A percentile compares a stretch with the other conserved stretches of the same genome.
These are phyloP conservation scores for Lachnellula subtilissima DNA, from an alignment of 2,329 filamentous ascomycete species.

Conservation along the genomic window DNA sequence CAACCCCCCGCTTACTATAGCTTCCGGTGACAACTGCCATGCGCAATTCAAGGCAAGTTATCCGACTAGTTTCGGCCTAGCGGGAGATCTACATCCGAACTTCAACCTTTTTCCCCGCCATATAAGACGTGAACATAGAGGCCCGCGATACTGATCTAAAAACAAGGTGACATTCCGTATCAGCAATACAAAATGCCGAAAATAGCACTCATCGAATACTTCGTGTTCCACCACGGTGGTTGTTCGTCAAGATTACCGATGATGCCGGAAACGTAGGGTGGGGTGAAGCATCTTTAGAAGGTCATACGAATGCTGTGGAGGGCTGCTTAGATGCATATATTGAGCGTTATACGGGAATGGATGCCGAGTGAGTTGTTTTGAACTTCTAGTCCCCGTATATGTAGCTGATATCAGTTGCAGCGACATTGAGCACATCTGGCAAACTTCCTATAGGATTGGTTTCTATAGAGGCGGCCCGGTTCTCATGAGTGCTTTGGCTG, in stretches of 20 bases:
- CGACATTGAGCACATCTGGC: conserved; percentile 79
- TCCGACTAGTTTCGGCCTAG: neutral
- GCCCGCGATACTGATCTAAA: neutral
- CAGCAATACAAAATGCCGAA: conserved; percentile 46
- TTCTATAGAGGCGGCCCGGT: conserved; percentile 78
- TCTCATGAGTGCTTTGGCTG: conserved; percentile 73
- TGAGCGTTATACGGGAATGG: conserved; percentile 57
- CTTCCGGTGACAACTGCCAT: too few relatives aligned
- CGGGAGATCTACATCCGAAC: neutral
- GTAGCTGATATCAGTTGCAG: conserved; percentile 34
- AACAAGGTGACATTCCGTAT: neutral
- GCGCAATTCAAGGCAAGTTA: neutral
- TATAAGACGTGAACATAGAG: neutral
- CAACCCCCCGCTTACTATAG: neutral
- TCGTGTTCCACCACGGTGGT: conserved; percentile 68
- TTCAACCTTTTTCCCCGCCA: neutral
- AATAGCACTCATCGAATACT: conserved; percentile 66
- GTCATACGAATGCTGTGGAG: conserved; percentile 69
- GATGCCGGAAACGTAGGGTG: conserved; percentile 60
- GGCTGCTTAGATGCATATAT: conserved; percentile 66
- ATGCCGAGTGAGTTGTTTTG: conserved; percentile 56
- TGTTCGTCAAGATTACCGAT: conserved; percentile 73
- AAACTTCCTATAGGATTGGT: conserved; percentile 62
- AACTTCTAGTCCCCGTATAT: neutral
- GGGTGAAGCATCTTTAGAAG: conserved; percentile 72